phyloP scores from a whole-genome alignment of 768 basidiomycete species.

The Podaxis mareebaensis region DNA sequence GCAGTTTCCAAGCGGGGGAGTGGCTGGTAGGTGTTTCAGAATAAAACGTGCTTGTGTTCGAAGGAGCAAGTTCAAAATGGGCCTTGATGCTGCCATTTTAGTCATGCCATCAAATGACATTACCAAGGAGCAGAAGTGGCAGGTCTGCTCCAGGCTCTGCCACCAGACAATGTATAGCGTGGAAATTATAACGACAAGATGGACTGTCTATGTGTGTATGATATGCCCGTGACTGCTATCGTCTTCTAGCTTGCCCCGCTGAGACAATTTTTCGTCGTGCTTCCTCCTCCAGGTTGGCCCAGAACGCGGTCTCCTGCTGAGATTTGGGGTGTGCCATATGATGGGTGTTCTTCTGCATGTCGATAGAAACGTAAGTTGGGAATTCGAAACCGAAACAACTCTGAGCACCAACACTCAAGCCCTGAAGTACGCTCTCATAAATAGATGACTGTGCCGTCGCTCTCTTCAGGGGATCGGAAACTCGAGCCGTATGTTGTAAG shows the following conservation, averaged over 20 bases:
- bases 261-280: conserved; percentile 60
- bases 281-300: conserved; percentile 85
- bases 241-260: conserved; percentile 34
- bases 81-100: neutral
- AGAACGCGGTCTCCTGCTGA: conserved; percentile 84
- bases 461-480: conserved; percentile 57
- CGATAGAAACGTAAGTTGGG: neutral
- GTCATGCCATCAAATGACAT: neutral
- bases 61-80: neutral
- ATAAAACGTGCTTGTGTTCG: no score
- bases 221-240: neutral
- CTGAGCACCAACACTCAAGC: conserved; percentile 61
- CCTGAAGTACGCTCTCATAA: conserved; percentile 77
- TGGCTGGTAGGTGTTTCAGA: neutral
- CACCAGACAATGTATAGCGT: no score
- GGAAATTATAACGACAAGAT: neutral
- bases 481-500: conserved; percentile 66
- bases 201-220: neutral
- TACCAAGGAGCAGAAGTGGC: neutral
- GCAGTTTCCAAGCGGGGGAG: neutral
- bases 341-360: conserved; percentile 59
- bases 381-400: neutral
- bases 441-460: conserved; percentile 71
- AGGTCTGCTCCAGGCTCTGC: neutral
- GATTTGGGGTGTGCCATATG: conserved; percentile 80